Conservation (phyloP, 2,329 filamentous ascomycete species). For the Phoma sp. region DNA sequence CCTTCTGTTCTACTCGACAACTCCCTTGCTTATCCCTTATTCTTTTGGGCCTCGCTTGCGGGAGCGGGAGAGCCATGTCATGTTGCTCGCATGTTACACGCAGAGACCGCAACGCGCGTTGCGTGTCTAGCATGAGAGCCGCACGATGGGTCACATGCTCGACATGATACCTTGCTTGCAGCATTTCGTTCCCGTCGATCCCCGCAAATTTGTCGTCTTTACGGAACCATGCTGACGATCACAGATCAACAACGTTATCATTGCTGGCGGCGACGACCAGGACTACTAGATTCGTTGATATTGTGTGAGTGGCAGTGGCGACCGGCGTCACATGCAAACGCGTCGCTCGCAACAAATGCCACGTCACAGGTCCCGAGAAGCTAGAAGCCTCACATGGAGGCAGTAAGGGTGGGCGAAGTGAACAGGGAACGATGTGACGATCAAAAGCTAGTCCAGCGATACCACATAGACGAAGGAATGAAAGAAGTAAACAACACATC, state of each 20-base stretch:
- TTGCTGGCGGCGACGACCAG: conserved; percentile 84
- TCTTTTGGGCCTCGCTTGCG: conserved; percentile 18
- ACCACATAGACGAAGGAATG: conserved; percentile 25
- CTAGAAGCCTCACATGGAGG: background rate
- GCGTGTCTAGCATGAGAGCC: conserved; percentile 18
- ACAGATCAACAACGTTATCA: conserved; percentile 88
- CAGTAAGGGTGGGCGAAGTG: background rate
- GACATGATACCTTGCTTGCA: background rate
- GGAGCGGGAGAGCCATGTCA: conserved; percentile 27
- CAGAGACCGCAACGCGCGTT: conserved; percentile 20
- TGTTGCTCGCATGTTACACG: conserved; percentile 30
- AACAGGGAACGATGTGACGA: conserved; percentile 15
- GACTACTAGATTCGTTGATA: conserved; percentile 69
- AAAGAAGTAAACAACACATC: conserved; percentile 12
- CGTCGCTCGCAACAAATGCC: background rate
- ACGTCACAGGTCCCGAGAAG: background rate
- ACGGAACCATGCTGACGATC: conserved; percentile 21
- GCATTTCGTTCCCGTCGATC: conserved; percentile 3
- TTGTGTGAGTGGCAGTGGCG: background rate
- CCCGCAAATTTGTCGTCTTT: too few species aligned
- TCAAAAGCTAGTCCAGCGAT: conserved; percentile 17
- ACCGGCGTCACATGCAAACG: background rate
- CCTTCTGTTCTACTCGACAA: conserved; percentile 20
- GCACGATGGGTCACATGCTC: conserved; percentile 9
- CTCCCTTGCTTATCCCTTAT: conserved; percentile 20